Evolutionary conservation across 805 yeast species (phyloP).

Genomic region (Kodamaea sagamina): DNA sequence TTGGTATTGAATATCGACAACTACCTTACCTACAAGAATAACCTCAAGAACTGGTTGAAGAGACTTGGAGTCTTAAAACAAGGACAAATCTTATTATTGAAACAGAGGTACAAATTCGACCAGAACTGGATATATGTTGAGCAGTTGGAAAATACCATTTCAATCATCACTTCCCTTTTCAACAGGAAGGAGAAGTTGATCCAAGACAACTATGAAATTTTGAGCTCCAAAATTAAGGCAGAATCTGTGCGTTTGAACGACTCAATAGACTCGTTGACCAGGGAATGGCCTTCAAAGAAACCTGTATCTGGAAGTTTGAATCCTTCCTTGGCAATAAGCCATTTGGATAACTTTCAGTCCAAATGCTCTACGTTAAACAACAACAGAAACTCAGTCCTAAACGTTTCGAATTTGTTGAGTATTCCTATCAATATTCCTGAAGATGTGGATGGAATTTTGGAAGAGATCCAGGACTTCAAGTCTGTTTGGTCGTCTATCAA

Average conservation of each 20-base stretch:
- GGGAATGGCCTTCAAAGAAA: constrained; percentile 51
- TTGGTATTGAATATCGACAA: constrained; percentile 42
- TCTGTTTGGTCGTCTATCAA: constrained; percentile 67
- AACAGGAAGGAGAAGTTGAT: constrained; percentile 37
- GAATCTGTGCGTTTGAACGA: constrained; percentile 42
- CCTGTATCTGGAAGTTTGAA: constrained; percentile 46
- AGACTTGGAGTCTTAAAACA: constrained; percentile 14
- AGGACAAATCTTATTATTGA: constrained; percentile 41
- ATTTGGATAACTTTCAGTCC: constrained; percentile 30
- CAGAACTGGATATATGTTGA: constrained; percentile 60
- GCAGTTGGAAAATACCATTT: constrained; percentile 56
- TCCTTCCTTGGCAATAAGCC: constrained; percentile 47
- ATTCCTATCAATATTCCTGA: constrained; percentile 29
- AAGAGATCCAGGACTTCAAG: constrained; percentile 57
- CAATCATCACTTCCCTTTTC: constrained; percentile 43
- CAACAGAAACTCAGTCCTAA: constrained; percentile 20
- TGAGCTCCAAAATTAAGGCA: constrained; percentile 42
- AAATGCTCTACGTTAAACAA: constrained; percentile 15
- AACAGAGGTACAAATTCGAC: constrained; percentile 51
- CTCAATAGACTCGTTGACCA: constrained; percentile 27
- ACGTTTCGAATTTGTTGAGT: constrained; percentile 31
- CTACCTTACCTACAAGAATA: constrained; percentile 15
- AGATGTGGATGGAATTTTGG: constrained; percentile 32
- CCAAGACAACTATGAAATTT: constrained; percentile 41
- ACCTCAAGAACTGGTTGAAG: constrained; percentile 19